A percentile compares a stretch with the other conserved stretches of the same genome.
Evolutionary conservation across 305 asterid genomes (phyloP).

Genomic region (Petunia hybrid): DNA sequence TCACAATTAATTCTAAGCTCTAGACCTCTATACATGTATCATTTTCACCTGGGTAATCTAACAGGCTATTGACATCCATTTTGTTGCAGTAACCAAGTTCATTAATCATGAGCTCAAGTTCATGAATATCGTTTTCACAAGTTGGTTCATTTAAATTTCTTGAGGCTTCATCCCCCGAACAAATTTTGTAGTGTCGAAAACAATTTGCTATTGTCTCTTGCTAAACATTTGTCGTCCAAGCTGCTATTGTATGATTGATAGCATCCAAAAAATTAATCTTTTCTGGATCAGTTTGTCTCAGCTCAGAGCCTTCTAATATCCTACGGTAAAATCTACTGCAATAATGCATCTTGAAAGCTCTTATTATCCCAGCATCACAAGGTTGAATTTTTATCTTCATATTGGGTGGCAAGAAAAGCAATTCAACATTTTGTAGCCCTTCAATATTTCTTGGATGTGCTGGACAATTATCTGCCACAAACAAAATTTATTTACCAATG

Average conservation of each 20-base stretch:
- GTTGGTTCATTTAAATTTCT: not conserved
- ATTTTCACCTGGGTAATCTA: slow-evolving; percentile 15
- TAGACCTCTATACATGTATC: not conserved
- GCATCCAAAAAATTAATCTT: slow-evolving; percentile 19
- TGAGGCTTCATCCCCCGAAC: not conserved
- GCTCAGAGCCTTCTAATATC: slow-evolving; percentile 1
- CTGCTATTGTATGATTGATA: not conserved
- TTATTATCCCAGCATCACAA: slow-evolving; percentile 16
- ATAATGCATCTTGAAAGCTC: slow-evolving; percentile 2
- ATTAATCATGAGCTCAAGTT: not conserved
- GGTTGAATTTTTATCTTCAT: slow-evolving; percentile 21
- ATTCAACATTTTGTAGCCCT: slow-evolving; percentile 2
- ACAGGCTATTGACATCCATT: slow-evolving; percentile 11
- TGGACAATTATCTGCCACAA: not conserved
- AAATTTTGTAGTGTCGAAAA: not conserved
- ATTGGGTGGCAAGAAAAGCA: slow-evolving; percentile 25
- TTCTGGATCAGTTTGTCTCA: slow-evolving; percentile 2
- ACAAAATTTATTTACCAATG: not conserved
- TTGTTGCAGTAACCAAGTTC: not conserved
- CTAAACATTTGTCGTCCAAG: not conserved
- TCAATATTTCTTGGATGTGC: slow-evolving; percentile 11
- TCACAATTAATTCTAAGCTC: not conserved
- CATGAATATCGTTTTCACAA: too few species aligned
- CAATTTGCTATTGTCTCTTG: not conserved
- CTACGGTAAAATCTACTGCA: not conserved